phyloP scores from a whole-genome alignment of 306 rosid genomes.

The Glycyrrhiza uralensis region DNA sequence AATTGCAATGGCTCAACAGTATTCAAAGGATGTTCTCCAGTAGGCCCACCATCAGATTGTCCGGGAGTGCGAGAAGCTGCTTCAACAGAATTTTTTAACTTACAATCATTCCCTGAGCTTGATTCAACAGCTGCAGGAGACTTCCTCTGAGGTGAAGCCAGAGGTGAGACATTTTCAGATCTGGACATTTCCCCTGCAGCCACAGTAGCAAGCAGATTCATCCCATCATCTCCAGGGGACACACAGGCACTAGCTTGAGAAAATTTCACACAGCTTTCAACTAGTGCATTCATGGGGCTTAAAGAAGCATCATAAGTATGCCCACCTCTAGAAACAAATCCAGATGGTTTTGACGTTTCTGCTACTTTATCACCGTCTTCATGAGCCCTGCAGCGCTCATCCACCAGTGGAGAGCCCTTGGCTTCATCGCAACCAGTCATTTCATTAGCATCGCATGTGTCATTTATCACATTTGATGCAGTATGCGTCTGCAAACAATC shows the following conservation, averaged over 20 bases:
- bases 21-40: slow-evolving; percentile 25
- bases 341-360: slow-evolving; percentile 47
- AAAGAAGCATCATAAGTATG: slow-evolving; percentile 61
- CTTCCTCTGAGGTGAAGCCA: slow-evolving; percentile 52
- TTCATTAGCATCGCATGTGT: slow-evolving; percentile 52
- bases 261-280: slow-evolving; percentile 77
- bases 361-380: slow-evolving; percentile 41
- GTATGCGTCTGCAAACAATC: slow-evolving; percentile 45
- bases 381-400: slow-evolving; percentile 41
- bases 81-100: slow-evolving; percentile 38
- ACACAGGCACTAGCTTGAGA: slow-evolving; percentile 59
- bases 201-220: slow-evolving; percentile 84
- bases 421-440: slow-evolving; percentile 49
- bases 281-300: slow-evolving; percentile 73
- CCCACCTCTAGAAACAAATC: slow-evolving; percentile 50
- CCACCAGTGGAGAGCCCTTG: slow-evolving; percentile 46
- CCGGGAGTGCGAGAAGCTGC: slow-evolving; percentile 21
- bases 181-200: slow-evolving; percentile 81
- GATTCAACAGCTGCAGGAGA: slow-evolving; percentile 43
- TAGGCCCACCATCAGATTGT: slow-evolving; percentile 31
- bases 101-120: slow-evolving; percentile 40
- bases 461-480: slow-evolving; percentile 44
- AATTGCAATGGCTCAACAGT: slow-evolving; percentile 18
- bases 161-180: slow-evolving; percentile 58
- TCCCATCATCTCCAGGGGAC: slow-evolving; percentile 74